Evolutionary conservation across 345 rosid genomes (phyloP).

Genomic region (Lepidium africanum): DNA sequence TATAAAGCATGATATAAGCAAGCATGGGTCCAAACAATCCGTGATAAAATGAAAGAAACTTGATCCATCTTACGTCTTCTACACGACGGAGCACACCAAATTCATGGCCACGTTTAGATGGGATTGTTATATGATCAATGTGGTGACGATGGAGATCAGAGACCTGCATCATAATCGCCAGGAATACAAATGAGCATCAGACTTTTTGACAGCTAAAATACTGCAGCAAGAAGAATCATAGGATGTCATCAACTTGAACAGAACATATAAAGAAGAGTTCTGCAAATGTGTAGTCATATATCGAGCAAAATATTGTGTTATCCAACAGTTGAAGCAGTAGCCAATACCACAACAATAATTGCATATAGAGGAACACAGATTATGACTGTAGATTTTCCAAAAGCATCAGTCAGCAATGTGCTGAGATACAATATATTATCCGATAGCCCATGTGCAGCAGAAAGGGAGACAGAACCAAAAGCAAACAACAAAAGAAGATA

Average conservation of each 20-base stretch:
- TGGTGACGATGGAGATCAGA: constrained; percentile 91
- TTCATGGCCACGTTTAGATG: constrained; percentile 67
- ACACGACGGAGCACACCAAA: constrained; percentile 85
- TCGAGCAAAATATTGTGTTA: background rate
- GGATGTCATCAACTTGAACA: background rate
- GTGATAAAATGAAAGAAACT: background rate
- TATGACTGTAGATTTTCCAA: background rate
- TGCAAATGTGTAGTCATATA: background rate
- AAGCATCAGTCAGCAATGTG: background rate
- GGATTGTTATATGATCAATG: constrained; percentile 88
- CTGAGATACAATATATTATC: background rate
- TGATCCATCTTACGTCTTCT: constrained; percentile 62
- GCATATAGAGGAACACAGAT: background rate
- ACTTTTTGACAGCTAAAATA: background rate
- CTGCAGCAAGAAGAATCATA: background rate
- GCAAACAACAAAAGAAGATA: constrained; percentile 11
- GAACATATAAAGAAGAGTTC: background rate
- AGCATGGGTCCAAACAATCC: background rate
- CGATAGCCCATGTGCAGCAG: background rate
- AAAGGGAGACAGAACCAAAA: background rate
- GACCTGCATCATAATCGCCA: constrained; percentile 40
- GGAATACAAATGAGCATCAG: constrained; percentile 9
- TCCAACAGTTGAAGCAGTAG: background rate
- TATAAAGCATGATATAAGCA: constrained; percentile 22
- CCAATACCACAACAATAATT: background rate